phyloP scores from a whole-genome alignment of 202 grass and related monocot genomes.

The Dendrocalamus latiflorus region DNA sequence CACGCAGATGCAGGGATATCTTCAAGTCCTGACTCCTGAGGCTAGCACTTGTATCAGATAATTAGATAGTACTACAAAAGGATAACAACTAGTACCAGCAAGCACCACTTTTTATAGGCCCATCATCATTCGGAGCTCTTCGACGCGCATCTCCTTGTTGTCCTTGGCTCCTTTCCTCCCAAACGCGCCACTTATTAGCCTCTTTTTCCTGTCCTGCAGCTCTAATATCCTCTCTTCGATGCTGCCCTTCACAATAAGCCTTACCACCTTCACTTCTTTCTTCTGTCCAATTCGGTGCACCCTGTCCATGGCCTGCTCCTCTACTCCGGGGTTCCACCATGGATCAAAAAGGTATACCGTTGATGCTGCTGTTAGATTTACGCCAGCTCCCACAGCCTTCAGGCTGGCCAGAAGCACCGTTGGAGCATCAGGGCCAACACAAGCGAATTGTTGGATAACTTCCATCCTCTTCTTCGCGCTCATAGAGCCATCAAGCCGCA shows the following conservation, averaged over 20 bases:
- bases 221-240: too few relatives aligned
- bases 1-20: too few relatives aligned
- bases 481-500: constrained; percentile 80
- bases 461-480: constrained; percentile 52
- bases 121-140: too few relatives aligned
- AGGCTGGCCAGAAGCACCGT: constrained; percentile 81
- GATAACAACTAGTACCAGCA: too few relatives aligned
- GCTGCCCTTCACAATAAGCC: constrained; percentile 69
- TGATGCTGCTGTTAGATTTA: constrained; percentile 80
- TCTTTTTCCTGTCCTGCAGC: too few relatives aligned
- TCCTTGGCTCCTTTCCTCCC: too few relatives aligned
- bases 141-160: too few relatives aligned
- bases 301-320: constrained; percentile 84
- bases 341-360: constrained; percentile 88
- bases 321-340: constrained; percentile 91
- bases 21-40: too few relatives aligned
- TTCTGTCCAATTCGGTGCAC: constrained; percentile 89
- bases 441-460: constrained; percentile 57
- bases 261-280: constrained; percentile 67
- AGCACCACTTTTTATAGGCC: too few relatives aligned
- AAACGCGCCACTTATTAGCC: too few relatives aligned
- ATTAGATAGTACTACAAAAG: too few relatives aligned
- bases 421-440: constrained; percentile 39
- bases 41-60: too few relatives aligned
- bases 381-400: constrained; percentile 62